A percentile compares a stretch with the other conserved stretches of the same genome.
Evolutionary conservation across 108 stramenopile genomes (phyloP).

Genomic region (Cyclotella choctawhatcheeana): DNA sequence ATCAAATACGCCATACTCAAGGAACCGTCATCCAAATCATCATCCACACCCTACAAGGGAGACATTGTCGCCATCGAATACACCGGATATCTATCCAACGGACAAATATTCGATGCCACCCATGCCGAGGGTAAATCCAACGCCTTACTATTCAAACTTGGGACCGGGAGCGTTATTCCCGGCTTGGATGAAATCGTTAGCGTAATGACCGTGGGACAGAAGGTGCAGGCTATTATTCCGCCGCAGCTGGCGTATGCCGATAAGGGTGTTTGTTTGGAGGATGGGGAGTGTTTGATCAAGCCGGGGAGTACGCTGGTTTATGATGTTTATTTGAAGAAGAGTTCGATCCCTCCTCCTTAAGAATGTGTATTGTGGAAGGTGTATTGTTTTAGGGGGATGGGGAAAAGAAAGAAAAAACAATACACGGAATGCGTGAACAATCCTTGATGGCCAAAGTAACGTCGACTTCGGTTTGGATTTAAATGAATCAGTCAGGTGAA

Average conservation of each 20-base stretch:
- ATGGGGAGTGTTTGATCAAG: slow-evolving; percentile 85
- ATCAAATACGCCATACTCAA: slow-evolving; percentile 82
- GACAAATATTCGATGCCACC: slow-evolving; percentile 89
- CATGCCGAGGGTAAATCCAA: slow-evolving; percentile 81
- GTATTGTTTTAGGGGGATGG: too few species aligned
- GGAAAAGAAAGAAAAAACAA: too few species aligned
- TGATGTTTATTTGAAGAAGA: slow-evolving; percentile 79
- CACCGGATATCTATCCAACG: slow-evolving; percentile 85
- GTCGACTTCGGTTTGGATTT: too few species aligned
- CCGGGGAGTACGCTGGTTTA: slow-evolving; percentile 87
- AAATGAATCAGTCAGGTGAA: too few species aligned
- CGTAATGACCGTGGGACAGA: slow-evolving; percentile 80
- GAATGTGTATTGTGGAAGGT: not conserved
- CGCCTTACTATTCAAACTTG: slow-evolving; percentile 80
- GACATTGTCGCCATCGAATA: slow-evolving; percentile 88
- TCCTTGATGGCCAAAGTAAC: too few species aligned
- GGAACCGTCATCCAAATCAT: slow-evolving; percentile 44
- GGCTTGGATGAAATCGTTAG: slow-evolving; percentile 83
- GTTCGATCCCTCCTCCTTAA: slow-evolving; percentile 87
- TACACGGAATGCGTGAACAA: too few species aligned
- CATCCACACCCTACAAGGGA: slow-evolving; percentile 58
- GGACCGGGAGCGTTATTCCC: slow-evolving; percentile 70
- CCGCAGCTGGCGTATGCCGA: slow-evolving; percentile 78
- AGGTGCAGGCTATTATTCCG: slow-evolving; percentile 90
- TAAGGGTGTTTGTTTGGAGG: slow-evolving; percentile 85